Evolutionary conservation across 345 rosid species (phyloP), one percentile per base, ranked within the genome.

Genomic region (Corchorus capsularis): DNA sequence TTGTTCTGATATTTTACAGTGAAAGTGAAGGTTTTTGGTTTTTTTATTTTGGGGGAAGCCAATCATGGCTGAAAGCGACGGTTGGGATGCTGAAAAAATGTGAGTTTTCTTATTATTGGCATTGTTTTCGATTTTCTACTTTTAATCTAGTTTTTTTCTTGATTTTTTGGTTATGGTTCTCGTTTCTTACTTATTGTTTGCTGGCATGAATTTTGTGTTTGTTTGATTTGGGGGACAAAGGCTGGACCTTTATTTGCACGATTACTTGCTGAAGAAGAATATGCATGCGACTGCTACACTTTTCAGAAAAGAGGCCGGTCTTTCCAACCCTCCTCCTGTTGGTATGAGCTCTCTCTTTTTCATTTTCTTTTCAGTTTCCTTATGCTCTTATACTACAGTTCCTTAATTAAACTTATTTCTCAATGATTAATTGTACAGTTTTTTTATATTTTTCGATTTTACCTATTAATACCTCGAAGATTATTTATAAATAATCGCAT

Each of bases 241-340:
- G 79, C 45, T 85, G 75, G 79, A 85, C 13, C 73, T 59, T 45
- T 85, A 80, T 74, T 46, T 85, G 80, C 83, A 74, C 32, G 88
- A 85, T 81, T 83, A 85, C 69, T n/a, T 85, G 67, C 53, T 71
- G 77, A 83, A 77, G 78, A 79, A 57, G 71, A 77, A 83, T 13
- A 64, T 81, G 80, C 75, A 76, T 41, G 54, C 11, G 39, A 81
- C 84, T 41, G 88, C 88, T 32, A 76, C 75, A 46, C 43, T 35
- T 57, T 85, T 85, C 73, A 66, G 69, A 56, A 34, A 56, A 60
- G 86, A 85, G 73, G 79, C 83, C 64, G 35, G 69, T 68, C 52
- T 85, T 41, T 1, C 45, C 54, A 20, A 73, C n/a, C 19, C n/a
- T 53, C 63, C 82, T 65, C 63, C 82, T 65, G 82, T 78, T 46